Percentiles rank a stretch among this genome's conserved stretches.
These are phyloP conservation scores for Gnaphalium uliginosum DNA, from an alignment of 129 eudicot species.

Conservation along the genomic window DNA sequence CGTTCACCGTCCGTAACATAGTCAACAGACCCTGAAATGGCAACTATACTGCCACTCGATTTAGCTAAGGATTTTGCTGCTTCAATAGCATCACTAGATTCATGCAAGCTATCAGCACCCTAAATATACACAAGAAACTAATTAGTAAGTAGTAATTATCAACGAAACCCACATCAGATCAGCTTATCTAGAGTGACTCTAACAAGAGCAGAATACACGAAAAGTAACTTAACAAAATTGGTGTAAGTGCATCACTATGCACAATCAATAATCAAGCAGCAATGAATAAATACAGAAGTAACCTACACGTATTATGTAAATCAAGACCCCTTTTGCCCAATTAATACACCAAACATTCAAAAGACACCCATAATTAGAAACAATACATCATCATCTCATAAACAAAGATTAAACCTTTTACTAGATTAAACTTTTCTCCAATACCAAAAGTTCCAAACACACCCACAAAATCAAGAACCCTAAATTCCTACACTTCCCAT, in stretches of 20 bases:
- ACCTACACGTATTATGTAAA: no score
- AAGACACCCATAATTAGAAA: no score
- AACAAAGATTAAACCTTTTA: no score
- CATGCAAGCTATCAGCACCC: constrained; percentile 86
- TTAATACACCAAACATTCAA: no score
- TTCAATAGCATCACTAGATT: constrained; percentile 78
- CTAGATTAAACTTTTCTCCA: neutral
- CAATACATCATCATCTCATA: no score
- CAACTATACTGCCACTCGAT: constrained; percentile 64
- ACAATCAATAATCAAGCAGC: neutral
- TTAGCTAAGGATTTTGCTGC: constrained; percentile 83
- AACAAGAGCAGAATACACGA: neutral
- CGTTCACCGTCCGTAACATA: constrained; percentile 74
- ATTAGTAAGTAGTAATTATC: neutral
- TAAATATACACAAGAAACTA: constrained; percentile 25
- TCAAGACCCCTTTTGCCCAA: no score
- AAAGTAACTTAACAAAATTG: neutral
- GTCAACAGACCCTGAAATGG: constrained; percentile 86
- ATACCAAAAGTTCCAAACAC: neutral
- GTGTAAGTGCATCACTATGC: neutral
- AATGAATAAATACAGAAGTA: neutral
- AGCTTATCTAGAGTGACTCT: neutral
- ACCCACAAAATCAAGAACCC: constrained; percentile 8
- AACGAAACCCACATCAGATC: neutral
- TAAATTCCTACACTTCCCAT: neutral